Evolutionary conservation across 495 filamentous ascomycete genomes (phyloP), one percentile per base, ranked within the genome.

Genomic region (Beverwykella pulmonaria): DNA sequence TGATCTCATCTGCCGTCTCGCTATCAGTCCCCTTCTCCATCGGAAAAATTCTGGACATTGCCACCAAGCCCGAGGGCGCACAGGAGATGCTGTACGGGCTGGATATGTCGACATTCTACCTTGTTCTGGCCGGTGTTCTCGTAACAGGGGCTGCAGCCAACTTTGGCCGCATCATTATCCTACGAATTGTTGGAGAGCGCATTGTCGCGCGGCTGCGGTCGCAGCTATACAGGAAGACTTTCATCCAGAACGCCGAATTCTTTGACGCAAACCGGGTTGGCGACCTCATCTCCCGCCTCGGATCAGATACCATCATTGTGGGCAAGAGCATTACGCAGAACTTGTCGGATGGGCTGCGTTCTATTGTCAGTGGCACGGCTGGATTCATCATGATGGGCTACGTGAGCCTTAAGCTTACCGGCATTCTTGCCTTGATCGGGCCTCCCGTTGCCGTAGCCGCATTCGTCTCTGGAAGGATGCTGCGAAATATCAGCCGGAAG

Each of bases 271-370:
- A 98, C 78, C 84, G 95, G 20, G 92, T 97, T 39, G 94, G 94
- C 68, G 94, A 98, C 74, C 79, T 98, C 69, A 97, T 98, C 71
- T 97, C 93, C 52, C 87, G 94, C 15, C 87, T 98, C 22, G 91
- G 92, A 71, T 96, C 92, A 9, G 94, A 98, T 74, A 97, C 94
- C 1, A 89, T 98, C 68, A 93, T 98, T 68, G 93, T 98, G 32
- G 94, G 93, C 68, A 98, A 98, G 79, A 95, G 91, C 76, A 95
- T 98, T 70, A 98, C 95, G 10, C 94, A 98, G 70, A 98, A 98
- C 73, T 79, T 98, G 47, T 97, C 93, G 1, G 94, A 98, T 78
- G 94, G 94, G 14, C 80, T 98, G 29, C 87, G 94, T 29, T 87
- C 94, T 3, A 78, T 91, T 53, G 92, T 98, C 52, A 96, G 91